Evolutionary conservation across 495 filamentous ascomycete genomes (phyloP), one percentile per base, ranked within the genome.

Genomic region (Diplogelasinospora grovesii): DNA sequence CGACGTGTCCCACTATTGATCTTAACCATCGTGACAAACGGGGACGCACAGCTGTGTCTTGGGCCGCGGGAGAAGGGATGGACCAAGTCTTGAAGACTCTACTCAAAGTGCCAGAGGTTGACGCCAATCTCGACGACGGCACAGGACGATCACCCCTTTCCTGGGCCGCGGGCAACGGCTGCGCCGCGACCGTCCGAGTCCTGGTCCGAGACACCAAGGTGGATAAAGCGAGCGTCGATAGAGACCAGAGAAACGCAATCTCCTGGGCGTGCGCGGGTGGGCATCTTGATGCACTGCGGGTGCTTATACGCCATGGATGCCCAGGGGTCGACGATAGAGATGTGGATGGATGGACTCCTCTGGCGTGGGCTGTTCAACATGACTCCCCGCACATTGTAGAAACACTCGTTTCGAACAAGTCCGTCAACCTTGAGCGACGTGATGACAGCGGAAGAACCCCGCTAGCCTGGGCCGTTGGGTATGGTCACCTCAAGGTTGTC

Each of bases 341-440:
- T 39, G 25, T 35, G 6, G 32, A 49, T 25, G 57, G 55, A 8
- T 61, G 57, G 57, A 48, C 49, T 13, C 55, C 57, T 1, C 34
- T 58, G 10, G 40, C 50, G 8, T 60, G 56, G 56, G 45, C 56
- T 3, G 30, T 53, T 16, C 34, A 46, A 19, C 36, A 9, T 1
- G 21, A 41, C 5, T 22, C 30, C 7, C 40, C 50, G 0, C n/a
- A 28, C 7, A 41, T 24, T 9, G 36, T 51, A 0, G 27, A 49
- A 24, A 22, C 30, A 11, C 42, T 54, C 9, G 26, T 50, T 0
- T 31, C 36, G 3, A 47, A 42, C 1, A 39, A 40, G 2, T 1
- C 14, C 7, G 53, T 53, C 5, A 35, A 52, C 41, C 21, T 56
- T 0, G 48, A 53, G 33, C 29, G 37, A 8, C 27, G 34, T 19